Evolutionary conservation across 1,139 yeast genomes (phyloP), one percentile per base, ranked within the genome.

Genomic region (Blastobotrys serpentis): DNA sequence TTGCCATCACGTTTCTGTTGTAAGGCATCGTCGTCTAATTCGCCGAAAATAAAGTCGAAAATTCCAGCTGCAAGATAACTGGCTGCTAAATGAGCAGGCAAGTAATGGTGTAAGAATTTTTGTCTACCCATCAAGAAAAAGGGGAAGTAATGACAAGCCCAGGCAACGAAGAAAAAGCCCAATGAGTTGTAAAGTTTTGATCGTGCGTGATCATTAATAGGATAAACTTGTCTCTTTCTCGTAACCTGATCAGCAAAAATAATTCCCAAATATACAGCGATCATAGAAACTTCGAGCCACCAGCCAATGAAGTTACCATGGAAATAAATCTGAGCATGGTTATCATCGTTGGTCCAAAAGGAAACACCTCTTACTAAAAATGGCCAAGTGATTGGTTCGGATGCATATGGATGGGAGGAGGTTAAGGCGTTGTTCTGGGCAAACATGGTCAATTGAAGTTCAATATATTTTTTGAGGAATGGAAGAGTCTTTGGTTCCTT

Each of bases 361-460:
- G 97, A 88, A 25, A 92, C 97, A 57, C 99, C 99, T 11, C 87
- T 79, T 48, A 85, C 69, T 42, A 94, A 79, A 57, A 87, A 77
- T n/a, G 98, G 98, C 99, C 99, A 92, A 5, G 85, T 73, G 55
- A 82, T 79, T 3, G 99, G 99, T 55, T 82, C 84, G 3, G 97
- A 87, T 6, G 98, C 96, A 72, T 87, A 94, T 44, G 99, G 99
- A 68, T 92, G 99, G 34, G 86, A 88, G 14, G 92, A 76, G 3
- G 92, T 78, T 58, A 92, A 75, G 58, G 84, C 82, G 68, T 90
- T 92, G 71, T 92, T 92, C 63, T 90, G 96, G 55, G 83, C 81
- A 74, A 92, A 89, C 99, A 92, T 92, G 55, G 80, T 75, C 39
- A 76, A 68, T 71, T 92, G 98, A 56, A 90, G 75, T 69, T 94